Conservation (phyloP, 495 filamentous ascomycete genomes). For the Tuber borchii region DNA sequence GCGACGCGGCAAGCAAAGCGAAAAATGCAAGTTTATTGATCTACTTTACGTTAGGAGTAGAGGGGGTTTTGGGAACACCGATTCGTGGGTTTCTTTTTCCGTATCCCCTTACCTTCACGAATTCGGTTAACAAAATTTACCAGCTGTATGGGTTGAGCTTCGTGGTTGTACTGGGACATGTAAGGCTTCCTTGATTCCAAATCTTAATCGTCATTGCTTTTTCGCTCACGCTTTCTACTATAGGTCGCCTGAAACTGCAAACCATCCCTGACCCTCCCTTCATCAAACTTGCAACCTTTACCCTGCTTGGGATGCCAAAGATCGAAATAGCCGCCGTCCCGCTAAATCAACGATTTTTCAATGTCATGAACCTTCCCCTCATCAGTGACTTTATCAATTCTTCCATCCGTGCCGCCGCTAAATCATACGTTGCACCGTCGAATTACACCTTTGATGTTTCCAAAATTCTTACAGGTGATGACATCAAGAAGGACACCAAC, state of each 20-base stretch:
- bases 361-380: slow-evolving; percentile 64
- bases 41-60: slow-evolving; percentile 33
- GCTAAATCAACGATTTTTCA: slow-evolving; percentile 57
- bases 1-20: slow-evolving; percentile 53
- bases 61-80: slow-evolving; percentile 46
- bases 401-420: slow-evolving; percentile 62
- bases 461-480: slow-evolving; percentile 67
- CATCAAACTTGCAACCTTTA: slow-evolving; percentile 61
- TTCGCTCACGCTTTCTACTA: slow-evolving; percentile 4
- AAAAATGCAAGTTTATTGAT: slow-evolving; percentile 61
- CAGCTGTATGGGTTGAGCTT: slow-evolving; percentile 65
- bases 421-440: slow-evolving; percentile 67
- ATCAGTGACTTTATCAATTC: slow-evolving; percentile 68
- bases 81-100: slow-evolving; percentile 58
- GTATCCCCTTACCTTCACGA: slow-evolving; percentile 50
- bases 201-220: not conserved
- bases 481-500: slow-evolving; percentile 66
- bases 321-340: slow-evolving; percentile 64
- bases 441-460: slow-evolving; percentile 64
- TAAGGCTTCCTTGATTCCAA: not conserved
- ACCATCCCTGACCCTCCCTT: slow-evolving; percentile 67
- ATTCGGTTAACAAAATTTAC: slow-evolving; percentile 17
- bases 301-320: slow-evolving; percentile 68
- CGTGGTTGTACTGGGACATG: slow-evolving; percentile 59
- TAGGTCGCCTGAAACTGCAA: slow-evolving; percentile 55